Evolutionary conservation across 768 basidiomycete species (phyloP), one percentile per base, ranked within the genome.

Genomic region (Gloeopeniophorella convolvens): DNA sequence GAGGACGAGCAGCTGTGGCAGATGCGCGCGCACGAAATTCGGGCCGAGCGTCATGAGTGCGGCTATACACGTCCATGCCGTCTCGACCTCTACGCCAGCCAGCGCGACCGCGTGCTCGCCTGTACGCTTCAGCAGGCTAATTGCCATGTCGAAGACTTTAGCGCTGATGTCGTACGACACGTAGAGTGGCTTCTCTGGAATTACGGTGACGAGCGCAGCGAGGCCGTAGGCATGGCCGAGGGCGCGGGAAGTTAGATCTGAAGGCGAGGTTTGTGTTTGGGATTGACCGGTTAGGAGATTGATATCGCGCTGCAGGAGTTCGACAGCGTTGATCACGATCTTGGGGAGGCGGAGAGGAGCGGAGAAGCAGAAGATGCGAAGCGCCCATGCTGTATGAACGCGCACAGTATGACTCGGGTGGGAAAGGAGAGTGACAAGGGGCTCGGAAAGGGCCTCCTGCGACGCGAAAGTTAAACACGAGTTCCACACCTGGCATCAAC

Each of bases 131-230:
- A 99, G 76, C 9, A 99, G 77, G 48, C 86, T 82, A 2, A 87
- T 89, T 1, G 95, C 88, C 66, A 89, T 85, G 60, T 96, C 90
- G 48, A 98, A 79, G 15, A 93, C 85, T 63, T 88, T 94, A 4
- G 91, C 82, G 32, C 84, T 84, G 58, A 94, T 79, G 62, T 98
- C 95, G 66, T 92, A 92, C 5, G 93, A 94, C 37, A 95, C 89
- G 59, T 98, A 98, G 1, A 99, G 73, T 0, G 94, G 92, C 20
- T 89, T 79, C 52, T 85, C 79, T 0, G 90, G 87, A 30, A 95
- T 86, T 50, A 91, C 75, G 21, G 90, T 83, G 11, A 97, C 80
- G 23, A 98, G 74, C 4, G 87, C 85, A 2, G 91, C 84, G 20
- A 99, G 79, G 9, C 90, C 93, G 61, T 92, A 91, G 0, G 94